A percentile compares a stretch with the other conserved stretches of the same genome.
These are phyloP conservation scores for Bipolaris bicolor DNA, from an alignment of 2,329 filamentous ascomycete genomes.

Conservation along the genomic window DNA sequence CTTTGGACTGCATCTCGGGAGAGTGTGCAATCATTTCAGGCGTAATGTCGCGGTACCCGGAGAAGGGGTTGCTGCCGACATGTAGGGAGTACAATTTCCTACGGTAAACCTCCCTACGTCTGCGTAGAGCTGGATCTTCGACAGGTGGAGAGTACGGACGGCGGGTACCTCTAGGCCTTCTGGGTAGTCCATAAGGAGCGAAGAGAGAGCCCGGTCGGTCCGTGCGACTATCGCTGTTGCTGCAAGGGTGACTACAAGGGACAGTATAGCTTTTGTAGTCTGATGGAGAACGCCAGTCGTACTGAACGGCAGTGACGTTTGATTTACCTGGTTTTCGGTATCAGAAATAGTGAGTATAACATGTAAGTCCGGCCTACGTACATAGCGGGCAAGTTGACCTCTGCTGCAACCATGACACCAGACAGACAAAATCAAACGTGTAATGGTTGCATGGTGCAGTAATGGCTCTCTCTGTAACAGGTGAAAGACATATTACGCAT, in stretches of 20 bases:
- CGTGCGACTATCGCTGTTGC: slow-evolving; percentile 1
- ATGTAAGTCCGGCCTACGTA: slow-evolving; percentile 53
- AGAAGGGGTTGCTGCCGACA: slow-evolving; percentile 80
- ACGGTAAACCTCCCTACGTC: slow-evolving; percentile 75
- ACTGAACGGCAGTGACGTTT: slow-evolving; percentile 65
- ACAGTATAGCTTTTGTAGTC: slow-evolving; percentile 66
- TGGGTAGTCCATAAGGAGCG: slow-evolving; percentile 26
- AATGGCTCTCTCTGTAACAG: slow-evolving; percentile 72
- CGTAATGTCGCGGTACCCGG: slow-evolving; percentile 75
- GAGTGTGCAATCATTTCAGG: slow-evolving; percentile 69
- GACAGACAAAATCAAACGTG: slow-evolving; percentile 84
- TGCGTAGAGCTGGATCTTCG: slow-evolving; percentile 58
- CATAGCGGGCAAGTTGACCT: slow-evolving; percentile 80
- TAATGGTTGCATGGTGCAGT: slow-evolving; percentile 78
- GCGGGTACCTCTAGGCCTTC: slow-evolving; percentile 22
- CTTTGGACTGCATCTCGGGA: slow-evolving; percentile 72
- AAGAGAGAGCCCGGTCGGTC: slow-evolving; percentile 14
- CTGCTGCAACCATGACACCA: slow-evolving; percentile 80
- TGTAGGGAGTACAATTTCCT: slow-evolving; percentile 77
- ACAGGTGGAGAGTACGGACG: slow-evolving; percentile 32
- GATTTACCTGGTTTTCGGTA: slow-evolving; percentile 53
- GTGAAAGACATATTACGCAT: slow-evolving; percentile 88
- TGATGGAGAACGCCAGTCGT: slow-evolving; percentile 63
- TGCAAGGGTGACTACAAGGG: slow-evolving; percentile 37
- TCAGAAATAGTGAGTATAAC: slow-evolving; percentile 2